Evolutionary conservation across 192 early-diverging fungal species (phyloP).

Genomic region (Dissophora ornata): DNA sequence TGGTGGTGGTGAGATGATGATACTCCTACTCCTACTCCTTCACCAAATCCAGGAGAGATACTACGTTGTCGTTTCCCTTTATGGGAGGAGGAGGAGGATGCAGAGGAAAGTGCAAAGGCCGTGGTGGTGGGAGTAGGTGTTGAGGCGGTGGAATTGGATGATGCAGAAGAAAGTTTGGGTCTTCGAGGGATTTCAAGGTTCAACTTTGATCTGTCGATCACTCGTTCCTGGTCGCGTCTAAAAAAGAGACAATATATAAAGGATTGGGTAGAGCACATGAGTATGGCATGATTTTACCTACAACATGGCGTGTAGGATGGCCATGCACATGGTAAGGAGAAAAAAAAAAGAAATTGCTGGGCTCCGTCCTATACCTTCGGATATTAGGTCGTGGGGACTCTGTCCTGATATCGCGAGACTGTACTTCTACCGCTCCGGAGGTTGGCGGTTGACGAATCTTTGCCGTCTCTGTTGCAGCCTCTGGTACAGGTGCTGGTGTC

Average conservation of each 20-base stretch:
- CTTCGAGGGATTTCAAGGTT: conserved; percentile 49
- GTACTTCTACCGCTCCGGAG: no score
- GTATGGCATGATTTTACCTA: no score
- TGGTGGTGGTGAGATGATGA: no score
- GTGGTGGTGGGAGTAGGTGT: conserved; percentile 20
- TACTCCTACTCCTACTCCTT: no score
- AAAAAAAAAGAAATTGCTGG: no score
- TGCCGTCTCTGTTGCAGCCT: neutral
- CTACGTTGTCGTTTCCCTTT: conserved; percentile 37
- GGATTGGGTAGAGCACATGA: no score
- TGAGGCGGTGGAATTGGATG: conserved; percentile 34
- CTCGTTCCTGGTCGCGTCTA: conserved; percentile 40
- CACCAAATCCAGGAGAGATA: conserved; percentile 7
- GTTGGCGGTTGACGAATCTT: no score
- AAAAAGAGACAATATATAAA: neutral
- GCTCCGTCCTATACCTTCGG: no score
- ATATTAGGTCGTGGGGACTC: conserved; percentile 10
- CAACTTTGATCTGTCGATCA: conserved; percentile 43
- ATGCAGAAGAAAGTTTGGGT: conserved; percentile 18
- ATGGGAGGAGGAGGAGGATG: conserved; percentile 10
- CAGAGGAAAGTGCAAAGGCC: conserved; percentile 16
- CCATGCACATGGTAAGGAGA: no score
- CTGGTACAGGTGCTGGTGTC: neutral
- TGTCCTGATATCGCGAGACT: neutral
- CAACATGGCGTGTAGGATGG: no score